These are phyloP conservation scores for Gymnopilus dilepis DNA, from an alignment of 768 basidiomycete genomes.

Conservation along the genomic window DNA sequence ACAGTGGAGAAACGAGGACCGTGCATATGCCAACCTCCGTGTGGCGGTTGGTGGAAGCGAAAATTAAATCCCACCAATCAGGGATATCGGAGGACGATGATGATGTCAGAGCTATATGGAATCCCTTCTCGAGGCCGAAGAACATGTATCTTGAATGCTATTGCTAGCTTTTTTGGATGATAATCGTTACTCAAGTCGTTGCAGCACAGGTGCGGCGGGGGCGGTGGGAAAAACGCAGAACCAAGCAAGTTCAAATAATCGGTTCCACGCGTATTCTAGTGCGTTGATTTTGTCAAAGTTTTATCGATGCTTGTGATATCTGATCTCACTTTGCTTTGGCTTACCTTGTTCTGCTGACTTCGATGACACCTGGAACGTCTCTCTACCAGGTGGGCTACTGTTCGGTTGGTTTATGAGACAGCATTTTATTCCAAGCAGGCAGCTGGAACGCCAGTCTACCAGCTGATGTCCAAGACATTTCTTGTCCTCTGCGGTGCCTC, in stretches of 20 bases:
- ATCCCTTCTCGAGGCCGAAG: background rate
- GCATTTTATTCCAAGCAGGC: background rate
- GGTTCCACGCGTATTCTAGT: background rate
- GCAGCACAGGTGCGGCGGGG: background rate
- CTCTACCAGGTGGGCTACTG: background rate
- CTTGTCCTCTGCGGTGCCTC: background rate
- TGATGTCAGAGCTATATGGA: background rate
- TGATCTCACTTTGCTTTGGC: background rate
- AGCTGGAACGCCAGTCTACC: background rate
- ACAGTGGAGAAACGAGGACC: background rate
- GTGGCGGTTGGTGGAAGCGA: background rate
- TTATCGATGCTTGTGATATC: background rate
- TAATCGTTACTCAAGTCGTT: background rate
- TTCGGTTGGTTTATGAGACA: background rate
- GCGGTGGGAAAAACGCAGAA: background rate
- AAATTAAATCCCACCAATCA: conserved; percentile 1
- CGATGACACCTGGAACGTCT: background rate
- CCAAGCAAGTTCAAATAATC: conserved; percentile 4
- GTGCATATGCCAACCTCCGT: conserved; percentile 1
- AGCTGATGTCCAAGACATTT: background rate
- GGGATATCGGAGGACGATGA: background rate
- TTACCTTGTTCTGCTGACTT: background rate
- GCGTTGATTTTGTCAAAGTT: background rate
- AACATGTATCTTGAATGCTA: background rate
- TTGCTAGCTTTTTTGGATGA: background rate